A percentile compares a stretch with the other conserved stretches of the same genome.
These are phyloP conservation scores for Pleurotus giganteus DNA, from an alignment of 768 basidiomycete species.

Conservation along the genomic window DNA sequence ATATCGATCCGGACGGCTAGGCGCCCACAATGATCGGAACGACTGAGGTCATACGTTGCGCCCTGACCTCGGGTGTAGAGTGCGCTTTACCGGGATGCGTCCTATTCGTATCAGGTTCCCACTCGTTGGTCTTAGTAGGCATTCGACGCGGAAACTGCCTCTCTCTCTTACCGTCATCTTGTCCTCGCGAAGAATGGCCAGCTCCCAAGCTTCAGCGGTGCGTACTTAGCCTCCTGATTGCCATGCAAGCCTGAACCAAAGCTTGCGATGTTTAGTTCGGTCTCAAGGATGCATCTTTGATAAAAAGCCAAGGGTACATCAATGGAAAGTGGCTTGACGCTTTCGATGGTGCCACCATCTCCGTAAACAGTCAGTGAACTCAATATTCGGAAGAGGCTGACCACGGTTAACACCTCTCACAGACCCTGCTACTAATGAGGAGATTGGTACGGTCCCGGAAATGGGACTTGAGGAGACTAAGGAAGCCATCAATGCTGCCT, in stretches of 20 bases:
- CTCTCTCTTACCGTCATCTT: neutral
- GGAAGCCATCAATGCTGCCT: slow-evolving; percentile 80
- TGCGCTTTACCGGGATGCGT: neutral
- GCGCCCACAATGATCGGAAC: too few relatives aligned
- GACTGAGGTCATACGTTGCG: neutral
- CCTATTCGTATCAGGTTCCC: slow-evolving; percentile 3
- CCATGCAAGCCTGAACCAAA: neutral
- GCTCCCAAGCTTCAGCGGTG: slow-evolving; percentile 38
- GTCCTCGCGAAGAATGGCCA: slow-evolving; percentile 48
- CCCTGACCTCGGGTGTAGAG: neutral
- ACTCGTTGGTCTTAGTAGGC: neutral
- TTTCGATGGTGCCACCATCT: slow-evolving; percentile 66
- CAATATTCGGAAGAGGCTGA: slow-evolving; percentile 1
- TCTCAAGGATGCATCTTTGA: slow-evolving; percentile 72
- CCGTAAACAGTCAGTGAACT: slow-evolving; percentile 66
- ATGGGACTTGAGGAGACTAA: slow-evolving; percentile 85
- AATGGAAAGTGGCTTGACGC: slow-evolving; percentile 86
- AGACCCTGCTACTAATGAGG: slow-evolving; percentile 90
- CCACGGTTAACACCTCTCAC: neutral
- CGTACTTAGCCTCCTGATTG: neutral
- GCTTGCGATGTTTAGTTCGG: slow-evolving; percentile 48
- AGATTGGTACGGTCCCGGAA: slow-evolving; percentile 85
- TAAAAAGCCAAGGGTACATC: slow-evolving; percentile 77
- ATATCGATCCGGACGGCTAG: too few relatives aligned
- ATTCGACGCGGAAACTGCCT: neutral